Base-by-base conservation (phyloP, 192 early-diverging fungal genomes). In the Backusella circina region DNA sequence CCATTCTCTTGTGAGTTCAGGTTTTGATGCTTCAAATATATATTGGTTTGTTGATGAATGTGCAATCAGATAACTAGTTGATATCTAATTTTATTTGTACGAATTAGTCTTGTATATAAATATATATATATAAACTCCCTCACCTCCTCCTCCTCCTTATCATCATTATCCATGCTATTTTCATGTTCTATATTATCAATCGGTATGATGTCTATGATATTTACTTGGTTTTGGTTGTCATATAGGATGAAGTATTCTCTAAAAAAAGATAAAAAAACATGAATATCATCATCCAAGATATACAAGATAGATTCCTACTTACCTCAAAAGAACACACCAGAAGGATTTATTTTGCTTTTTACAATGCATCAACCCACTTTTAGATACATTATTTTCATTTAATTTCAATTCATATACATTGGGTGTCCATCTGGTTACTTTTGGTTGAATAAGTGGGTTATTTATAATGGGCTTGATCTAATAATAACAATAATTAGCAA, bases 191-290 rank as follows among this genome's bases (percentile, higher is more conserved):
- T 28, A 15, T 70, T 70, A 18, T 70, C 28, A 7, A 70, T 47
- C 0, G 23, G 39, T 41, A 70, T n/a, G 28, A 70, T 39, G 28
- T 70, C 68, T 23, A 70, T 23, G 26, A 41, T 39, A 31, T 70
- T 47, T 31, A 67, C 28, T 67, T 47, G 36, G 38, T 69, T 18
- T 44, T 70, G 68, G 39, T 70, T 38, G 30, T 70, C 35, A 44
- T 70, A 70, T 28, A 70, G 5, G 39, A 70, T 41, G 23, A 70
- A 70, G 15, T 70, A 70, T 5, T 70, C 39, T 47, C 68, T 70
- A 70, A 35, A 67, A 13, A 28, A 18, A 1, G 26, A 30, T 0
- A 16, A 44, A 31, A 38, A 33, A 32, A 33, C n/a, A n/a, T 65
- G 6, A 16, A 23, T 12, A 65, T 32, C 65, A 67, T 65, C n/a